phyloP scores from a whole-genome alignment of 345 rosid genomes.

The Brassica incana region DNA sequence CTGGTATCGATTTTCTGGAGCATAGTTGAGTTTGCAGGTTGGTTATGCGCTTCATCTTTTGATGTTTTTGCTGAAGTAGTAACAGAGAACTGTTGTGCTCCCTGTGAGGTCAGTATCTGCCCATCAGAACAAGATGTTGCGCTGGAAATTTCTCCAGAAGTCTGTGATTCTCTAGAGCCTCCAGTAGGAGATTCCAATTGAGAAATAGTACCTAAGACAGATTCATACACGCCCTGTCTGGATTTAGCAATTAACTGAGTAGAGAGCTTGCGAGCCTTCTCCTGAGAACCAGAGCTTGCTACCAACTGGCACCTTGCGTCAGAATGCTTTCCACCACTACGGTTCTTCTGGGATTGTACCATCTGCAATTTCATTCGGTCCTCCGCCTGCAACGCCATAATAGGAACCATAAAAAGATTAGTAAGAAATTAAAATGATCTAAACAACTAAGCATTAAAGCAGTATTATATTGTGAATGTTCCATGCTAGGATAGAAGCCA shows the following conservation, averaged over 20 bases:
- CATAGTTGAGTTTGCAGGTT: conserved; percentile 38
- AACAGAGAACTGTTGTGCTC: conserved; percentile 49
- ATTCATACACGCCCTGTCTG: conserved; percentile 50
- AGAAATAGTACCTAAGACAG: conserved; percentile 81
- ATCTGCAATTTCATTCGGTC: conserved; percentile 30
- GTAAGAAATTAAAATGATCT: neutral
- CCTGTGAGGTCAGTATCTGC: conserved; percentile 89
- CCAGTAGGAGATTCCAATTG: conserved; percentile 71
- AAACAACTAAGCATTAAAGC: neutral
- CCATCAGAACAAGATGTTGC: conserved; percentile 87
- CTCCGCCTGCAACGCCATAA: conserved; percentile 44
- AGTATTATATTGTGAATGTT: neutral
- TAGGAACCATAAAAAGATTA: conserved; percentile 10
- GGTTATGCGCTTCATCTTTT: conserved; percentile 52
- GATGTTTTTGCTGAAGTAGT: conserved; percentile 47
- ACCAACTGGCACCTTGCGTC: conserved; percentile 41
- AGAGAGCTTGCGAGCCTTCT: conserved; percentile 37
- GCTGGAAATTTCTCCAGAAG: conserved; percentile 77
- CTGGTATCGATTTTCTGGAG: conserved; percentile 42
- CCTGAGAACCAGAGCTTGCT: conserved; percentile 37
- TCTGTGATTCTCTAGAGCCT: conserved; percentile 61
- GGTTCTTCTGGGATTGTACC: conserved; percentile 35
- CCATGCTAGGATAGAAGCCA: neutral
- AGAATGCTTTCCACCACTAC: conserved; percentile 42
- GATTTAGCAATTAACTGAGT: conserved; percentile 32